Evolutionary conservation across 257 asterid genomes (phyloP), one percentile per base, ranked within the genome.

Genomic region (Solanum chaucha): DNA sequence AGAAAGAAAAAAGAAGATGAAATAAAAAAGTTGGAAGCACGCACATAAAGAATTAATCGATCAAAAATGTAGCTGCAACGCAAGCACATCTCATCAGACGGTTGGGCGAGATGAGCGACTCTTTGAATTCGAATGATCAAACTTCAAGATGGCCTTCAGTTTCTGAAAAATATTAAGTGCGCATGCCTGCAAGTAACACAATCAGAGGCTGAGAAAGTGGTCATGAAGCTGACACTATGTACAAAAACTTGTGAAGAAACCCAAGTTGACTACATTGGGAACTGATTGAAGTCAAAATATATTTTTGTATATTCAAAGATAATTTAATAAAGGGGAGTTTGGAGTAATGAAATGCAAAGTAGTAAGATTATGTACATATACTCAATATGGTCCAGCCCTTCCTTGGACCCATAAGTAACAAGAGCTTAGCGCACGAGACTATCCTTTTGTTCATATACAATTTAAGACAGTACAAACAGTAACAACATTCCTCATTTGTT

Each of bases 131-230:
- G 93, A 88, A 58, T 83, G 87, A 65, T 94, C 96, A 35, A 91
- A 80, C 90, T 93, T 94, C 90, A 93, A 88, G 88, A 93, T 80
- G n/a, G 92, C 91, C 90, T 92, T 97, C 12, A 94, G 90, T 82
- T 89, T 93, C 12, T 89, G 94, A 85, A 64, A 92, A 88, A 77
- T 91, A 65, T 85, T 91, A 30, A 92, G 90, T 32, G 89, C 93
- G 88, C 64, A 93, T 30, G 87, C 83, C 98, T 95, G 97, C 93
- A 92, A 65, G 87, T 44, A 72, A 55, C 15, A 36, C 44, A 48
- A 20, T 38, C 55, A 74, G 32, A 11, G 8, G 55, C 32, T 74
- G 82, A 74, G 82, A 74, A 74, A 22, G 6, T 5, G 51, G 51
- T 74, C 51, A 36, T 36, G 82, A 22, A 74, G 51, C 32, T 73